Conservation (phyloP, 2,329 filamentous ascomycete species). For the Diaporthe sp. region DNA sequence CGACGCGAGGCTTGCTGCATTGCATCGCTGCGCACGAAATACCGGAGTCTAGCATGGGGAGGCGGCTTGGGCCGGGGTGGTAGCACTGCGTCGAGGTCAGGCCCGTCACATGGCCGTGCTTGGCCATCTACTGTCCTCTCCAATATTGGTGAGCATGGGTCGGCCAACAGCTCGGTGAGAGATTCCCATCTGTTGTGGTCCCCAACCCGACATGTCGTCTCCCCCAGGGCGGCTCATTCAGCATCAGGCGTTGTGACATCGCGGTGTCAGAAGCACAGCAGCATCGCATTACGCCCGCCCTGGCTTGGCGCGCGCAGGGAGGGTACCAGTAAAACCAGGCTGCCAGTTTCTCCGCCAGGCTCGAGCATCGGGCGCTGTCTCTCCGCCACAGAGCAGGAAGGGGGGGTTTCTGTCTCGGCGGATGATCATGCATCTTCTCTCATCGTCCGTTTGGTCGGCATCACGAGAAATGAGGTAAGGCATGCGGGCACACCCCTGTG, state of each 20-base stretch:
- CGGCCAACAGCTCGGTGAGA: neutral
- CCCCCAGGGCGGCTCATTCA: neutral
- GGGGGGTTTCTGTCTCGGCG: neutral
- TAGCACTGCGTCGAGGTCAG: conserved; percentile 17
- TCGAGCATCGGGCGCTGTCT: neutral
- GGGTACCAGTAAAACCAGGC: neutral
- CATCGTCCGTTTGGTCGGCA: neutral
- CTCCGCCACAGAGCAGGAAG: neutral
- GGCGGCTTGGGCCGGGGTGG: conserved; percentile 9
- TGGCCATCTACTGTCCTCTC: neutral
- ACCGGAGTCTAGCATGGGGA: neutral
- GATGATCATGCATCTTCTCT: neutral
- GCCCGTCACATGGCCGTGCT: conserved; percentile 26
- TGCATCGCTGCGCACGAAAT: neutral
- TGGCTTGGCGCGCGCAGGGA: neutral
- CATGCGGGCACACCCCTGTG: conserved; percentile 6
- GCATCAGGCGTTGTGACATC: conserved; percentile 19
- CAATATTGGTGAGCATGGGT: neutral
- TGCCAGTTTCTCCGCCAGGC: neutral
- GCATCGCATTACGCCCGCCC: neutral
- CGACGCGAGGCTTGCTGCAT: conserved; percentile 16
- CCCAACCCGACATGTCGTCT: neutral
- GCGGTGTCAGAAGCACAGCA: conserved; percentile 17
- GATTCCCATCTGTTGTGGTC: conserved; percentile 4
- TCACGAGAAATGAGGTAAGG: conserved; percentile 19